phyloP scores from a whole-genome alignment of 1,284 basidiomycete species.

The Agaricales sp. region DNA sequence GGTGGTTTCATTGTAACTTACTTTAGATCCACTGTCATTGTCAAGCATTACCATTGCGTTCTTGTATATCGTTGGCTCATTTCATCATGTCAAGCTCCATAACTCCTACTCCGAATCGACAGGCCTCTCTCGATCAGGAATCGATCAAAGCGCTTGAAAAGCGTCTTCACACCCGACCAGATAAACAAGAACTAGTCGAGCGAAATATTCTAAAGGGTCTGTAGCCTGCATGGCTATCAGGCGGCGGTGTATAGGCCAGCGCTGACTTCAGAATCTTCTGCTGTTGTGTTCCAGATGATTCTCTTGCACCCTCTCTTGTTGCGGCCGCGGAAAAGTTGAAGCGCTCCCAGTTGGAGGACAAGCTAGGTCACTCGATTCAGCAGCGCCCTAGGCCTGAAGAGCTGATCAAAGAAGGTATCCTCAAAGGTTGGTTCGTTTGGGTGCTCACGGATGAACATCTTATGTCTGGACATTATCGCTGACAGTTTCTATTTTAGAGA shows the following conservation, averaged over 20 bases:
- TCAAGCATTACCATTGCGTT: no score
- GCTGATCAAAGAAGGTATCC: conserved; percentile 63
- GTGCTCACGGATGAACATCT: neutral
- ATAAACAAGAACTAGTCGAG: conserved; percentile 56
- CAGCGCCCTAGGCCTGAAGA: conserved; percentile 58
- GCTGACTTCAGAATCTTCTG: conserved; percentile 6
- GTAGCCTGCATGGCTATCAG: conserved; percentile 10
- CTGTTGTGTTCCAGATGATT: conserved; percentile 38
- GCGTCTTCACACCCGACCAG: conserved; percentile 43
- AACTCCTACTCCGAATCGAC: conserved; percentile 17
- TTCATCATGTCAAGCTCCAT: conserved; percentile 8
- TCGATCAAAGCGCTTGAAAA: conserved; percentile 44
- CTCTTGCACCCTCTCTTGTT: conserved; percentile 58
- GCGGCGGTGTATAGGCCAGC: conserved; percentile 3
- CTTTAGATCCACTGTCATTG: no score
- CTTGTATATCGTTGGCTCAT: no score
- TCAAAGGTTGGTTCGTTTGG: conserved; percentile 38
- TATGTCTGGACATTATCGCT: neutral
- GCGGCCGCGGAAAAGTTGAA: conserved; percentile 58
- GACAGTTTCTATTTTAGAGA: neutral
- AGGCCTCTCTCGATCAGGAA: conserved; percentile 28
- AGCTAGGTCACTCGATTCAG: conserved; percentile 56
- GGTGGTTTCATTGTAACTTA: no score
- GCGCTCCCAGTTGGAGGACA: conserved; percentile 63
- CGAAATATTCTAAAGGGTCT: conserved; percentile 70